Base-by-base conservation (phyloP, 2,329 filamentous ascomycete species). In the Fusarium anguioides region DNA sequence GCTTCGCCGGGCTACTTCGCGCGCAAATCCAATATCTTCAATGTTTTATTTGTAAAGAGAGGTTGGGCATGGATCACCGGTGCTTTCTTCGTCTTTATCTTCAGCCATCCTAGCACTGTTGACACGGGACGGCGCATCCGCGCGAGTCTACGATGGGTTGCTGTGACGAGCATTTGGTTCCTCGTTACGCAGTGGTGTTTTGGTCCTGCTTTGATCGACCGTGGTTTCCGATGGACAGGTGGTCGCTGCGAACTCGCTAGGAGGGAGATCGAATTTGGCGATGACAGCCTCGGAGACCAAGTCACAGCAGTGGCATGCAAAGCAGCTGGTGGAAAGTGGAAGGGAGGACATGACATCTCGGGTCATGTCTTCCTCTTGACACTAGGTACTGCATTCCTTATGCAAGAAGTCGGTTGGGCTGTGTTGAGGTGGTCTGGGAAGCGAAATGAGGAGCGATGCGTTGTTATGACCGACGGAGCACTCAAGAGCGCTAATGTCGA, bases 181-280 rank as follows among this genome's bases (percentile, higher is more conserved):
- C 81, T 93, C 36, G 89, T 96, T 18, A 99, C 96, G 67, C 96
- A 98, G 82, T 98, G 96, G 96, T 98, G 89, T 78, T 97, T 99
- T 74, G 96, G 96, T 0, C 89, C 96, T 4, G 85, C 94, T 20
- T 82, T 99, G 46, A 95, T 98, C 72, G 96, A 99, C 77, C 90
- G 94, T 56, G 88, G 91, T 5, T 99, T 98, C 77, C 84, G 88
- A n/a, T 86, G 93, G 78, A 97, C 93, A 0, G 96, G 96, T 5
- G 96, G 96, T 2, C 87, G 86, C 73, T 99, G 96, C 77, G 89
- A 93, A 75, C 72, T 87, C 15, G 82, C 87, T 5, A 75, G 81
- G 51, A 79, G 80, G 49, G 81, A 83, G 41, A 78, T 83, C 1
- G 75, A 79, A 12, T 79, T 81, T 62, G 84, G 84, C 29, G 79